phyloP scores from a whole-genome alignment of 2,329 filamentous ascomycete species.

The Phaeomoniella chlamydospora region DNA sequence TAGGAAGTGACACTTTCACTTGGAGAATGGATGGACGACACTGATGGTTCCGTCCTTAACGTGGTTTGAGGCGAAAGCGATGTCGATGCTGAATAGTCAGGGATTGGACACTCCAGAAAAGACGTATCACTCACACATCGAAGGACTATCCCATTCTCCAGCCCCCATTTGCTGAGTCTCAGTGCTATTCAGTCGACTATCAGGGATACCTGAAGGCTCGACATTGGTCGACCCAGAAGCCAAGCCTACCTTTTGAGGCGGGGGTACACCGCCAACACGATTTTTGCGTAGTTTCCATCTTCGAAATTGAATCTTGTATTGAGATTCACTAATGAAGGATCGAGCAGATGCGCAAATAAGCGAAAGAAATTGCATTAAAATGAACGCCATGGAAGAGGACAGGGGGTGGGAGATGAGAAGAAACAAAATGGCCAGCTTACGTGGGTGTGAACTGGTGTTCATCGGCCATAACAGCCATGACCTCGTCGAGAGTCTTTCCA shows the following conservation, averaged over 20 bases:
- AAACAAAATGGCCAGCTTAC: neutral
- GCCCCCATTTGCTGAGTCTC: neutral
- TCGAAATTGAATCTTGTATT: neutral
- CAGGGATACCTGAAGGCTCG: neutral
- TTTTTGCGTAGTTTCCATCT: constrained; percentile 1
- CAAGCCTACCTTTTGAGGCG: neutral
- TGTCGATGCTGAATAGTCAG: neutral
- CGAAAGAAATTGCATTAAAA: neutral
- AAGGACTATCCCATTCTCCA: neutral
- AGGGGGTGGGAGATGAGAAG: neutral
- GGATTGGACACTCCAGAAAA: neutral
- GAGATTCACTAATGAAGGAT: neutral
- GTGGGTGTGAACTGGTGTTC: neutral
- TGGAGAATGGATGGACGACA: neutral
- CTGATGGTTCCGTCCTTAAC: neutral
- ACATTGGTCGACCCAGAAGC: neutral
- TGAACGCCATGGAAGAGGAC: neutral
- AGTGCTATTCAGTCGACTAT: neutral
- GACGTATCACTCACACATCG: neutral
- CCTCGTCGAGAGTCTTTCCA: neutral
- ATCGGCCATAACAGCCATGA: constrained; percentile 1
- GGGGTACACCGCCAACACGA: neutral
- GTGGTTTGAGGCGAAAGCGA: neutral
- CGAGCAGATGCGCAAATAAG: neutral
- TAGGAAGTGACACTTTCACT: neutral